Conservation (phyloP, 1,284 basidiomycete genomes). For the Inonotus hispidus region DNA sequence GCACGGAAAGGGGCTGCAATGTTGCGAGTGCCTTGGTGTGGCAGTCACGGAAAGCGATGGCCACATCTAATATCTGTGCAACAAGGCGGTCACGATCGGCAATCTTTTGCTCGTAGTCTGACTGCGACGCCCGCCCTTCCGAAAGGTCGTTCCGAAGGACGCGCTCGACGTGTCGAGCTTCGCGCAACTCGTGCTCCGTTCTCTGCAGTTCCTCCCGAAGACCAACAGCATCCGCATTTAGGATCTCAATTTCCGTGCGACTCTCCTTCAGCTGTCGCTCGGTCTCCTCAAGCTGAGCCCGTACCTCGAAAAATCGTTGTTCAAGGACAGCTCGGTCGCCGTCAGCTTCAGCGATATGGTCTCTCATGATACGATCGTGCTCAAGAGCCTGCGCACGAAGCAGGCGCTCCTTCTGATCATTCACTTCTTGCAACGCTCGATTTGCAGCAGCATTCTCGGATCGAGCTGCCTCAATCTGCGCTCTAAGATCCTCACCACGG, state of each 20-base stretch:
- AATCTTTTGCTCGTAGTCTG: too few relatives aligned
- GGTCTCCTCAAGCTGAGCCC: constrained; percentile 53
- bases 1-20: constrained; percentile 55
- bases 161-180: constrained; percentile 54
- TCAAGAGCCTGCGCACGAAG: constrained; percentile 71
- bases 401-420: constrained; percentile 50
- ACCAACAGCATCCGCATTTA: constrained; percentile 57
- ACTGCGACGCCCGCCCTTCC: constrained; percentile 38
- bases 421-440: constrained; percentile 32
- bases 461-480: too few relatives aligned
- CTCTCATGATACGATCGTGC: constrained; percentile 79
- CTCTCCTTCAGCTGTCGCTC: constrained; percentile 58
- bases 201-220: constrained; percentile 69
- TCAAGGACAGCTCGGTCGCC: constrained; percentile 87
- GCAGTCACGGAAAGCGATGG: too few relatives aligned
- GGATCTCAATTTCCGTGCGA: constrained; percentile 50
- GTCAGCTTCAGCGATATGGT: constrained; percentile 84
- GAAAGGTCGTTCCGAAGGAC: constrained; percentile 26
- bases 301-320: constrained; percentile 77
- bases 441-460: constrained; percentile 45
- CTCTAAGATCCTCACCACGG: constrained; percentile 29
- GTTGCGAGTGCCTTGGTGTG: constrained; percentile 55
- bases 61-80: too few relatives aligned
- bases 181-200: constrained; percentile 60
- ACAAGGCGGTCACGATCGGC: constrained; percentile 24